Evolutionary conservation across 2,329 filamentous ascomycete species (phyloP).

Genomic region (Xylogone sp.): DNA sequence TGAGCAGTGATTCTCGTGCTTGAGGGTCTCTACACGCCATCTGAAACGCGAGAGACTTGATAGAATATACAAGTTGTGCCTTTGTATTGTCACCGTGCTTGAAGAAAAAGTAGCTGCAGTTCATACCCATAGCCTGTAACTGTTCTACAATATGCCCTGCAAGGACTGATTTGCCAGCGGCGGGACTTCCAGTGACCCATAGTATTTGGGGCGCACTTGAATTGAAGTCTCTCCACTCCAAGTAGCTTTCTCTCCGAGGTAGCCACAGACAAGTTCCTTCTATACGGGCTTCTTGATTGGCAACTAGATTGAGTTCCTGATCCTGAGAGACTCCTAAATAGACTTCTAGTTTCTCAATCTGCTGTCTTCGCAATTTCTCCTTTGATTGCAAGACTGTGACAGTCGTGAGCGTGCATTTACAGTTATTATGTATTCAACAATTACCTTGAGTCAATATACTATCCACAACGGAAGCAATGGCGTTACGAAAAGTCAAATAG

Average conservation of each 20-base stretch:
- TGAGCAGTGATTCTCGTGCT: slow-evolving; percentile 19
- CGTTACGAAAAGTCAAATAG: slow-evolving; percentile 12
- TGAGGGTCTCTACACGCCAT: slow-evolving; percentile 24
- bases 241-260: slow-evolving; percentile 3
- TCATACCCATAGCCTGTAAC: slow-evolving; percentile 5
- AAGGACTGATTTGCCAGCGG: slow-evolving; percentile 21
- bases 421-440: no score
- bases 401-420: no score
- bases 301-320: slow-evolving; percentile 13
- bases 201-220: slow-evolving; percentile 8
- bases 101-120: slow-evolving; percentile 22
- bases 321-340: slow-evolving; percentile 14
- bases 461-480: background rate
- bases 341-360: slow-evolving; percentile 5
- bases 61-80: slow-evolving; percentile 8
- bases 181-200: slow-evolving; percentile 26
- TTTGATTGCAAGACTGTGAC: slow-evolving; percentile 7
- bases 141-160: slow-evolving; percentile 12
- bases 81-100: slow-evolving; percentile 15
- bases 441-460: no score
- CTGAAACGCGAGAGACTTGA: slow-evolving; percentile 29
- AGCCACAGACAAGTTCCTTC: slow-evolving; percentile 21
- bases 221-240: slow-evolving; percentile 5
- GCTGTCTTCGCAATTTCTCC: slow-evolving; percentile 5
- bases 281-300: slow-evolving; percentile 8